Evolutionary conservation across 2,329 filamentous ascomycete species (phyloP).

Genomic region (Fusarium praegraminearum): DNA sequence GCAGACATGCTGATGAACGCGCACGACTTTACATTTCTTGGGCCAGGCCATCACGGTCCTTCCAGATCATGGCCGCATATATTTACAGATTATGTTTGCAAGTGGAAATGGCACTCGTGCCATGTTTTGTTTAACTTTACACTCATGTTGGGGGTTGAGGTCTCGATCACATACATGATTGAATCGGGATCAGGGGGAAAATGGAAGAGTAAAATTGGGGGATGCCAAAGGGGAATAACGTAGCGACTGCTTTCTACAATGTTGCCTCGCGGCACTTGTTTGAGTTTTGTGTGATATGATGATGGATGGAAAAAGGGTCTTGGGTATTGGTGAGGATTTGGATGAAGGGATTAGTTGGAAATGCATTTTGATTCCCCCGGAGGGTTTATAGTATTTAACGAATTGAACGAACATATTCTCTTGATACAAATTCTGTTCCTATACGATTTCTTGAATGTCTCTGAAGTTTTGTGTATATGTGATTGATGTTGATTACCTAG

Average conservation of each 20-base stretch:
- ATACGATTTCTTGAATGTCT: too few relatives aligned
- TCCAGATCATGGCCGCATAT: constrained; percentile 23
- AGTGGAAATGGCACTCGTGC: constrained; percentile 23
- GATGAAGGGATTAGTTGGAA: constrained; percentile 16
- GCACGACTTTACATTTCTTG: constrained; percentile 35
- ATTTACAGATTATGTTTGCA: constrained; percentile 44
- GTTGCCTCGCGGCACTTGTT: constrained; percentile 63
- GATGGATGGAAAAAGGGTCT: constrained; percentile 18
- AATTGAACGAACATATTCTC: constrained; percentile 38
- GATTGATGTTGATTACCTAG: background rate
- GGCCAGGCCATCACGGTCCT: constrained; percentile 20
- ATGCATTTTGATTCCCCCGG: constrained; percentile 43
- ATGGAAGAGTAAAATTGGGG: constrained; percentile 34
- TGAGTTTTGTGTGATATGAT: constrained; percentile 40
- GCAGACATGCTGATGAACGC: constrained; percentile 11
- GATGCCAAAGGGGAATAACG: constrained; percentile 26
- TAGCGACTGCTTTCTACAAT: constrained; percentile 54
- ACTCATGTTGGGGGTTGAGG: constrained; percentile 5
- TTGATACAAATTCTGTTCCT: background rate
- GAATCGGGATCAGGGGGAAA: constrained; percentile 29
- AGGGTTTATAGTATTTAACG: constrained; percentile 36
- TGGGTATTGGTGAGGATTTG: background rate
- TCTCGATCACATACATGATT: constrained; percentile 10
- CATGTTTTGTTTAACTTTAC: constrained; percentile 23
- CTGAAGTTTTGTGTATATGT: background rate